Evolutionary conservation across 192 early-diverging fungal species (phyloP), one percentile per base, ranked within the genome.

Genomic region (Entomortierella parvispora): DNA sequence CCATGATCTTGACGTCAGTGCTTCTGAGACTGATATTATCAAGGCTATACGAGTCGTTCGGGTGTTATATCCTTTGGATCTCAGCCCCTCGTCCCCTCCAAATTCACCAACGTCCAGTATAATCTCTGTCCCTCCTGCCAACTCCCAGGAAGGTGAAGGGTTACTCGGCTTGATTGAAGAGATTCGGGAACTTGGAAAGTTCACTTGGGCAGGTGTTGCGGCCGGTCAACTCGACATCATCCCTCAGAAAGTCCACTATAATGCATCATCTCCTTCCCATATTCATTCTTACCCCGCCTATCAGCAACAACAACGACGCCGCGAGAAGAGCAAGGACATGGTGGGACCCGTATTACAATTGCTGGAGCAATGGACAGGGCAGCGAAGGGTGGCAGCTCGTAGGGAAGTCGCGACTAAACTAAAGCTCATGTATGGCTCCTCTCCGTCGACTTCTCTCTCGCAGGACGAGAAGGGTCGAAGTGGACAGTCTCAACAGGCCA

Each of bases 181-280:
- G 33, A 48, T 76, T 32, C 72, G 72, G 4, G 72, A 76, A 1
- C 47, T 76, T 12, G 59, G 72, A 4, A 67, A 63, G 28, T 76
- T 62, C 26, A 68, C 72, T 4, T 76, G 72, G 72, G 72, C 65
- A 2, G 72, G 72, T 8, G 72, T 62, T 1, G 60, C 72, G 2
- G 61, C 54, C 45, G 52, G 32, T 12, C 45, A 51, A 34, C 15
- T 44, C 3, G 46, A 62, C 8, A 33, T 23, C 2, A 33, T 45
- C 15, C 37, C 37, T 40, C 37, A 40, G 12, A 5, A 40, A 40
- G 5, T 40, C 37, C 37, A 40, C 15, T 49, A 18, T 5, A 4
- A 49, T 49, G 8, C 37, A 40, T 40, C 37, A 40, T 40, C 37
- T 12, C 12, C 37, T 9, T 5, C 12, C 7, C 5, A 40, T 40